Evolutionary conservation across 768 basidiomycete species (phyloP), one percentile per base, ranked within the genome.

Genomic region (Sporobolomyces pararoseus): DNA sequence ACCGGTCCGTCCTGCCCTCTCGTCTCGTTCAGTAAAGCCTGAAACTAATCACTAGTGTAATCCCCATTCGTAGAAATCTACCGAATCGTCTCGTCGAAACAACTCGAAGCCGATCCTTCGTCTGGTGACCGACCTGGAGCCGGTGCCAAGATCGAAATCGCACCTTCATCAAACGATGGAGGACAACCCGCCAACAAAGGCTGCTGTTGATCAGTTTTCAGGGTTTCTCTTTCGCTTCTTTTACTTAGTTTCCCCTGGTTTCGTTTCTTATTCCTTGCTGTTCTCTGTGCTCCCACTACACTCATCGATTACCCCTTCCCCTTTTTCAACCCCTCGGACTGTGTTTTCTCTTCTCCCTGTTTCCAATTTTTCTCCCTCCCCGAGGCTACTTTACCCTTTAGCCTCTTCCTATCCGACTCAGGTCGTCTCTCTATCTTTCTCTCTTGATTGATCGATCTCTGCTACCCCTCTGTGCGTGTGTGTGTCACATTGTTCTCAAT

Each of bases 51-150:
- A 27, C 25, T 27, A 7, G 46, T 13, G 21, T 23, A 23, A 23
- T 7, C 10, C 13, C 31, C n/a, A n/a, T 49, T 19, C 17, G 23
- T 76, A 96, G 96, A 98, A 75, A 96, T 99, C 80, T 97, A 97
- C 84, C 90, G 89, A 78, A 92, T 97, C 79, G 92, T 93, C 44
- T 97, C 95, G 61, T 89, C 87, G 85, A 97, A 95, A 82, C 86
- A 90, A 54, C 87, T 99, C 66, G 95, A 98, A 78, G 80, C 87
- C 78, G 81, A 90, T 82, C 83, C 88, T 80, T 85, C 89, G 86
- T 84, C 87, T 85, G 84, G 89, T 79, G 39, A 44, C 39, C 63
- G 70, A 25, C 81, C 91, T 78, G 82, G 84, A 25, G 75, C 74
- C 12, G 91, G 89, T 65, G 88, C 91, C 79, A 90, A 88, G 65